A percentile compares a stretch with the other conserved stretches of the same genome.
Conservation (phyloP, 352 stramenopile genomes). For the Globisporangium orthogonon region DNA sequence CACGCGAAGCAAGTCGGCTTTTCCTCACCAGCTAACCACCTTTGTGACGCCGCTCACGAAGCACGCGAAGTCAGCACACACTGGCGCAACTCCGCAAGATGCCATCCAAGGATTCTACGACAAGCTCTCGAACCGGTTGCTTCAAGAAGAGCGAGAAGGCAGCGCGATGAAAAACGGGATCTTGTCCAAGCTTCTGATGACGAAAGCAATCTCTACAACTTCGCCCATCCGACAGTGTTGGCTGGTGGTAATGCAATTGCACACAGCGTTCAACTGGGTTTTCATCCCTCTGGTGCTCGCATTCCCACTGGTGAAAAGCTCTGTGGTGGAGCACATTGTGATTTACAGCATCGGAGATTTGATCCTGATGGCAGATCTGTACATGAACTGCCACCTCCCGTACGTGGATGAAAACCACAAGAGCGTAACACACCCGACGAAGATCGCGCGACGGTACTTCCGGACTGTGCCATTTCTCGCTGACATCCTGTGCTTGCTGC, state of each 20-base stretch:
- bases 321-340: conserved; percentile 1
- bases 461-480: conserved; percentile 17
- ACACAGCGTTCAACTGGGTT: conserved; percentile 34
- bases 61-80: too few species aligned
- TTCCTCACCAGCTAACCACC: background rate
- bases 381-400: conserved; percentile 49
- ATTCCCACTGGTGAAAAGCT: conserved; percentile 23
- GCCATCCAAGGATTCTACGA: background rate
- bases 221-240: background rate
- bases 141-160: background rate
- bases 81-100: background rate
- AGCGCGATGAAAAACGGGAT: background rate
- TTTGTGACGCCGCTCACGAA: background rate
- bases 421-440: conserved; percentile 35
- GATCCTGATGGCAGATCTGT: conserved; percentile 29
- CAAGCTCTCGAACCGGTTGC: background rate
- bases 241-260: background rate
- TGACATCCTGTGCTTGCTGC: conserved; percentile 36
- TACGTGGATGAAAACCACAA: conserved; percentile 32
- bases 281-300: conserved; percentile 39
- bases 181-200: background rate
- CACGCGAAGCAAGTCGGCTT: background rate
- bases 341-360: conserved; percentile 25
- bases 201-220: background rate
- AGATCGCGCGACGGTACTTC: conserved; percentile 33